Evolutionary conservation across 306 rosid species (phyloP), one percentile per base, ranked within the genome.

Genomic region (Calophaca sinica): DNA sequence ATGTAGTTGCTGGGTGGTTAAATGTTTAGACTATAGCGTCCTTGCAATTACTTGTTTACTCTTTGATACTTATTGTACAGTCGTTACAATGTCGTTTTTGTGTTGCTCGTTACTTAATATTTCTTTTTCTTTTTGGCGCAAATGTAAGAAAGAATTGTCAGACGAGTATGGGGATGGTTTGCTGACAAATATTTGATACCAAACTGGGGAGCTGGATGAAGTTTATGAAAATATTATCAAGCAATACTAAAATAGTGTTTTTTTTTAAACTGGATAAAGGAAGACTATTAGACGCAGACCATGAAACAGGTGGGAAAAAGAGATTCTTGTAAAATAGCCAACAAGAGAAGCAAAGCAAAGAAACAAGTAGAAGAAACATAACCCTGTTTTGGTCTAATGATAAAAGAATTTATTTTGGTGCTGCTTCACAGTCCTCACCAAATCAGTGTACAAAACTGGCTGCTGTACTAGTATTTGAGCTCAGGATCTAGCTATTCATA

Each of bases 161-260:
- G 51, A 70, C 59, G 32, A 70, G 50, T 53, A 36, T n/a, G 73
- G 7, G 53, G 70, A 29, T 67, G 72, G 72, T 14, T 48, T 48
- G 28, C 45, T 32, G 29, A 46, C 58, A 46, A 46, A 48, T 67
- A 46, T 48, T 29, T 52, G 58, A 42, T 46, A 52, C 28, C 72
- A 67, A 49, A 15, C 12, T 46, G 58, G 53, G 42, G 57, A 32
- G 15, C 52, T 39, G 55, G 41, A 4, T 45, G 57, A 11, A 28
- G 57, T 12, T 67, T 29, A 41, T 39, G 69, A 31, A 26, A 41
- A 63, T 33, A 41, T 41, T 63, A 39, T 39, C 11, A 15, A 41
- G 50, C 7, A 63, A 64, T 7, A 42, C 52, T 41, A 8, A 64
- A 20, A 10, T 20, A 41, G 5, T 2, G 33, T 29, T 11, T 29